Conservation (phyloP, 208 protist genomes). For the Acanthamoeba culbertsoni region DNA sequence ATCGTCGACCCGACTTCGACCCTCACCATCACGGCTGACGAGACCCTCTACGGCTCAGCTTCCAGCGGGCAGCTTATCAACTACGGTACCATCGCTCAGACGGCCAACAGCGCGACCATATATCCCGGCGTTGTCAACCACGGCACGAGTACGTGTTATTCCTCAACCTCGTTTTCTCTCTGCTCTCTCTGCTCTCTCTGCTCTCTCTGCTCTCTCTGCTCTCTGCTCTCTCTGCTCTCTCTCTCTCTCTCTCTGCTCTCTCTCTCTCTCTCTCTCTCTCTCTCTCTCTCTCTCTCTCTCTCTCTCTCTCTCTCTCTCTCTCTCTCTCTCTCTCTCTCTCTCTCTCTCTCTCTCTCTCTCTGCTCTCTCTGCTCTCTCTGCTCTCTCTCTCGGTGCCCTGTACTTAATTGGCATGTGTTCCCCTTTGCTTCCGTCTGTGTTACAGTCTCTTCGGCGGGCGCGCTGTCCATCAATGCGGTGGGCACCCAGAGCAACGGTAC, state of each 20-base stretch:
- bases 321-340: too few species aligned
- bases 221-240: background rate
- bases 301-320: too few species aligned
- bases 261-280: too few species aligned
- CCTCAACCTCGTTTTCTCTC: background rate
- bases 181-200: background rate
- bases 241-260: too few species aligned
- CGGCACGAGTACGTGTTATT: slow-evolving; percentile 1
- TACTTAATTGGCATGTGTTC: too few species aligned
- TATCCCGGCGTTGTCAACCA: background rate
- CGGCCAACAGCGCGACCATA: background rate
- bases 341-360: too few species aligned
- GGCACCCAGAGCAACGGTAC: background rate
- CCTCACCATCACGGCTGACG: background rate
- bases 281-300: too few species aligned
- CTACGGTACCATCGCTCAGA: background rate
- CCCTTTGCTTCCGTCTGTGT: too few species aligned
- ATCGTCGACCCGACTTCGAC: background rate
- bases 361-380: too few species aligned
- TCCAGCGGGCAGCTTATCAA: background rate
- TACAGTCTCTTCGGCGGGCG: too few species aligned
- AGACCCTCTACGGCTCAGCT: background rate
- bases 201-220: background rate
- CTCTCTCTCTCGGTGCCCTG: too few species aligned
- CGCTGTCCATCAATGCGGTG: background rate